Conservation (phyloP, 225 moss, liverwort and hornwort species). For the Lunularia cruciata region DNA sequence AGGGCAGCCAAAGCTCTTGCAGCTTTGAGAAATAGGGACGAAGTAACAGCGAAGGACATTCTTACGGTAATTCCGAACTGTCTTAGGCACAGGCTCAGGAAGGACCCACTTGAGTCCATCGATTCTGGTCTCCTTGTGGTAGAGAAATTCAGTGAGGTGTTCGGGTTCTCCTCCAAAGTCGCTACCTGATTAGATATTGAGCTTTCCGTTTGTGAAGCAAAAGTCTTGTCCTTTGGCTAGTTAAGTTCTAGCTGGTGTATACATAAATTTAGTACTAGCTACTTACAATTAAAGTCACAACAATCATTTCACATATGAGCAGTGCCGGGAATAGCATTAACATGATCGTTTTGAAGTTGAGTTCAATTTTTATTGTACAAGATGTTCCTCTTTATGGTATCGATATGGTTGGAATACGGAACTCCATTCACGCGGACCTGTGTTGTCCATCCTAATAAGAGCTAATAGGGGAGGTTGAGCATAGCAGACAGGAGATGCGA, state of each 20-base stretch:
- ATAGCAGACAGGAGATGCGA: no score
- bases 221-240: conserved; percentile 24
- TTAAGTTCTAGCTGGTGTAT: conserved; percentile 24
- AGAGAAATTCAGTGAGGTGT: conserved; percentile 86
- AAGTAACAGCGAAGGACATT: conserved; percentile 82
- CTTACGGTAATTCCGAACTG: conserved; percentile 87
- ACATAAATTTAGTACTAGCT: conserved; percentile 21
- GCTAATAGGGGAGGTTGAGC: no score
- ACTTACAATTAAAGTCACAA: neutral
- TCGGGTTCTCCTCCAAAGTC: conserved; percentile 63
- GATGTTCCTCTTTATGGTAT: no score
- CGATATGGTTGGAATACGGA: no score
- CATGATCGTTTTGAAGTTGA: neutral
- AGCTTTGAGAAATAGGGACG: conserved; percentile 59
- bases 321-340: conserved; percentile 12
- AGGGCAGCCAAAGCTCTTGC: conserved; percentile 85
- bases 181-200: conserved; percentile 15
- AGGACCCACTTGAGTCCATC: conserved; percentile 93
- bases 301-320: neutral
- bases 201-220: neutral
- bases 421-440: no score
- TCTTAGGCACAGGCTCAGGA: conserved; percentile 79
- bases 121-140: conserved; percentile 77
- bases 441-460: no score
- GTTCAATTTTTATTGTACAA: no score